Conservation (phyloP, 208 protist species). For the Acanthamoeba divionensis region DNA sequence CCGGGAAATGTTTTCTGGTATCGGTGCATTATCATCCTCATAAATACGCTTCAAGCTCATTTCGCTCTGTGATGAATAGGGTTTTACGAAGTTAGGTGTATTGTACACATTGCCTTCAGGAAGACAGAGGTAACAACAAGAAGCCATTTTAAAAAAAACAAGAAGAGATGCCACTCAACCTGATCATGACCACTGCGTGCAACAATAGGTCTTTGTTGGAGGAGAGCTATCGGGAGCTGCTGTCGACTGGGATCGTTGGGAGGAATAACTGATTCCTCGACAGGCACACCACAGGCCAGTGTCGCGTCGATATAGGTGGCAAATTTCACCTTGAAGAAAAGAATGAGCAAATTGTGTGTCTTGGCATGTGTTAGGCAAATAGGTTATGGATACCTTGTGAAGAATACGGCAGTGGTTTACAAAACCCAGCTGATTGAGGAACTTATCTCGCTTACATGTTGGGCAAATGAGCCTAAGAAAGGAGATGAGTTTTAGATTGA, state of each 20-base stretch:
- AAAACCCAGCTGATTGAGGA: slow-evolving; percentile 17
- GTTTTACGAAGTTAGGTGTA: too few species aligned
- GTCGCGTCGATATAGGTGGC: slow-evolving; percentile 16
- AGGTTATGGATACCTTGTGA: too few species aligned
- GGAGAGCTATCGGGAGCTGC: background rate
- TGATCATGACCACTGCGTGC: background rate
- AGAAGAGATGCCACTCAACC: background rate
- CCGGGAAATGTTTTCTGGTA: background rate
- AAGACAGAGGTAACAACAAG: too few species aligned
- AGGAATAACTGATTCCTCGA: background rate
- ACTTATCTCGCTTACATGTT: slow-evolving; percentile 17
- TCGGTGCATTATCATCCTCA: too few species aligned
- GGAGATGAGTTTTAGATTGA: background rate
- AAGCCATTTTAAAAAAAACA: too few species aligned
- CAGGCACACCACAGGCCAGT: background rate
- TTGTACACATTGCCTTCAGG: too few species aligned
- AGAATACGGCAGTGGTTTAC: slow-evolving; percentile 46
- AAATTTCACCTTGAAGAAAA: too few species aligned
- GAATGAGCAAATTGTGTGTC: too few species aligned
- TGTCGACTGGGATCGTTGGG: background rate
- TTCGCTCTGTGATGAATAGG: too few species aligned
- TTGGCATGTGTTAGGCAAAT: too few species aligned
- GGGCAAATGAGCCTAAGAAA: background rate
- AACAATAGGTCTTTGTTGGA: too few species aligned
- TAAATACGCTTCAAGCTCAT: too few species aligned